These are phyloP conservation scores for Fusarium verticillioides DNA, from an alignment of 2,329 filamentous ascomycete genomes.

Conservation along the genomic window DNA sequence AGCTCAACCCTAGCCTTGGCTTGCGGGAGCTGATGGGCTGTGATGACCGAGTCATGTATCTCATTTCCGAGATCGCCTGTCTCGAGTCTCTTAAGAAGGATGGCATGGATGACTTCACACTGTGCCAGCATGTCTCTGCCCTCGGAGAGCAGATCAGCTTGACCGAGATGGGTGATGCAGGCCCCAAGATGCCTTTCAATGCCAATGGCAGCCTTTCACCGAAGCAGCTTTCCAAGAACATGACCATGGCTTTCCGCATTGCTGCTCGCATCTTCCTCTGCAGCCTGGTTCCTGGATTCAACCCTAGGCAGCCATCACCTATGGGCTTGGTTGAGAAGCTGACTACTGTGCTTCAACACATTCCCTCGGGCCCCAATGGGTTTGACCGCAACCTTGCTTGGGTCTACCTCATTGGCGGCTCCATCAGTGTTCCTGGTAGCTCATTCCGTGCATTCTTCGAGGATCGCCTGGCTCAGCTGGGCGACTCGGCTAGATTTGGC, in stretches of 20 bases:
- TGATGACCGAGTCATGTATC: slow-evolving; percentile 96
- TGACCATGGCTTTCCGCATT: slow-evolving; percentile 89
- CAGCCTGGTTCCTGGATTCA: slow-evolving; percentile 90
- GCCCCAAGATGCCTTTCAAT: slow-evolving; percentile 70
- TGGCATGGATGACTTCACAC: slow-evolving; percentile 84
- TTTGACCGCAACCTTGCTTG: slow-evolving; percentile 93
- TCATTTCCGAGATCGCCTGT: slow-evolving; percentile 97
- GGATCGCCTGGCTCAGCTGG: slow-evolving; percentile 78
- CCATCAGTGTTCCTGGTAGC: slow-evolving; percentile 77
- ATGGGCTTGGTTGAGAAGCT: slow-evolving; percentile 82
- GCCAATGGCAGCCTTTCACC: slow-evolving; percentile 81
- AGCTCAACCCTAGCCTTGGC: slow-evolving; percentile 70
- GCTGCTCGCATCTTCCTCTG: slow-evolving; percentile 97
- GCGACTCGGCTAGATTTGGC: slow-evolving; percentile 81
- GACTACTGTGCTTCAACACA: slow-evolving; percentile 78
- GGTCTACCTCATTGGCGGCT: slow-evolving; percentile 90
- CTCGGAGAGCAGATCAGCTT: slow-evolving; percentile 87
- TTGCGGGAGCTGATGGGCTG: slow-evolving; percentile 96
- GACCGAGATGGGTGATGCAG: slow-evolving; percentile 74
- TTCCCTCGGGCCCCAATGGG: slow-evolving; percentile 82
- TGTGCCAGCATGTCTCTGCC: slow-evolving; percentile 90
- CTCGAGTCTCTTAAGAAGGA: slow-evolving; percentile 87
- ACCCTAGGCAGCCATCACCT: slow-evolving; percentile 77
- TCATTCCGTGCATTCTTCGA: slow-evolving; percentile 82
- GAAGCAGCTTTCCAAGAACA: slow-evolving; percentile 86